Evolutionary conservation across 495 filamentous ascomycete species (phyloP).

Genomic region (Neurospora hispaniola): DNA sequence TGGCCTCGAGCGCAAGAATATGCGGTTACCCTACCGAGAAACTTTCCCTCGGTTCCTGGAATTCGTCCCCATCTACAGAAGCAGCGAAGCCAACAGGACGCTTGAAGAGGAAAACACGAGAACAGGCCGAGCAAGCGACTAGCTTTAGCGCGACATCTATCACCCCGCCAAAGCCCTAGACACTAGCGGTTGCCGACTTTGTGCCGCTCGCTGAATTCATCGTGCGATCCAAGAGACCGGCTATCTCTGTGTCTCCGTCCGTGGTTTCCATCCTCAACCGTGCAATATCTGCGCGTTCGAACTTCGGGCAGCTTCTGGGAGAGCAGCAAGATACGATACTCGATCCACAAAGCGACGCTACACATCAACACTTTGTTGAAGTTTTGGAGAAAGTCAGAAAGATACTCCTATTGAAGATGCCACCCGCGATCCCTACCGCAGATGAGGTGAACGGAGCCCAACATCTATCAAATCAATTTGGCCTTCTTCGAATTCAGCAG

Average conservation of each 20-base stretch:
- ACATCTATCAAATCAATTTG: background rate
- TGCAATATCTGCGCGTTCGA: conserved; percentile 14
- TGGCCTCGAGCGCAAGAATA: conserved; percentile 35
- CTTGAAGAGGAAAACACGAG: conserved; percentile 24
- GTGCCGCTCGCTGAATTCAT: conserved; percentile 28
- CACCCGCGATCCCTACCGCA: background rate
- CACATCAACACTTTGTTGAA: conserved; percentile 26
- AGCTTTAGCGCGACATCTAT: too few species aligned
- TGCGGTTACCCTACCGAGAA: conserved; percentile 19
- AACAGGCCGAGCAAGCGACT: conserved; percentile 8
- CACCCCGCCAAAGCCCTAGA: conserved; percentile 13
- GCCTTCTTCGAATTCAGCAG: background rate
- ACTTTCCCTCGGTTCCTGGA: background rate
- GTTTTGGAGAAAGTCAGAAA: conserved; percentile 24
- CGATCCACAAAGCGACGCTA: conserved; percentile 11
- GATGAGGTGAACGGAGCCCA: background rate
- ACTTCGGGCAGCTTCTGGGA: conserved; percentile 11
- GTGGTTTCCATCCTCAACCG: conserved; percentile 15
- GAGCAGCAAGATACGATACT: background rate
- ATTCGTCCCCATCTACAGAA: background rate
- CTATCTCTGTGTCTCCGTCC: conserved; percentile 13
- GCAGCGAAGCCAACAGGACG: conserved; percentile 2
- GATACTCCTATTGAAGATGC: conserved; percentile 14
- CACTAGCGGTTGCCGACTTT: conserved; percentile 30
- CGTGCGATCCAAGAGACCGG: conserved; percentile 9